Conservation (phyloP, 139 green algal species). For the Zygnema cylindricum region DNA sequence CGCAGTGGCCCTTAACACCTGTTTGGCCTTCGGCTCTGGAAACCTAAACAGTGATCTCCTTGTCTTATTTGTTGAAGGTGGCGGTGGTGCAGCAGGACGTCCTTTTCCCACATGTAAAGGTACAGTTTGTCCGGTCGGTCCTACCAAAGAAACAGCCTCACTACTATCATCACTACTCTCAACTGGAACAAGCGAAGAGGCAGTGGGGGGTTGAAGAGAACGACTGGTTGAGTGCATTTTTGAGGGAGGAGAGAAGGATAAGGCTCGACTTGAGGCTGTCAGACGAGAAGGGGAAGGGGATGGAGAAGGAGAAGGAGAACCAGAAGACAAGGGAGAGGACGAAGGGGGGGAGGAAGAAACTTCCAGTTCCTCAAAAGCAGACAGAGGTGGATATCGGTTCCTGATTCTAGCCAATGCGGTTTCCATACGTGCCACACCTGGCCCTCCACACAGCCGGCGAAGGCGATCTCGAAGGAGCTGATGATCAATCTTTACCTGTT, state of each 20-base stretch:
- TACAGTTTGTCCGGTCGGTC: too few relatives aligned
- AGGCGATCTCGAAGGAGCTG: constrained; percentile 78
- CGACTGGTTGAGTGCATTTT: background rate
- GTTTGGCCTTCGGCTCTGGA: too few relatives aligned
- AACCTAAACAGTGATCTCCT: too few relatives aligned
- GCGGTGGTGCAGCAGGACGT: too few relatives aligned
- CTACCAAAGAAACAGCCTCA: too few relatives aligned
- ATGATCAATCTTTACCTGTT: constrained; percentile 68
- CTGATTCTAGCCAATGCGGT: constrained; percentile 72
- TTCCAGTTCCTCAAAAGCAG: too few relatives aligned
- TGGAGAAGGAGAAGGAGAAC: background rate
- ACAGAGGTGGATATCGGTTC: background rate
- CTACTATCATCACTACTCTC: too few relatives aligned
- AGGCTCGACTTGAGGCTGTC: background rate
- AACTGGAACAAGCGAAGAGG: too few relatives aligned
- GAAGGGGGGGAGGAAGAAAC: background rate
- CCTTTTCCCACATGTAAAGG: too few relatives aligned
- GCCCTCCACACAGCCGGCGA: constrained; percentile 67
- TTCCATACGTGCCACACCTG: constrained; percentile 74
- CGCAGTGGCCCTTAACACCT: too few relatives aligned
- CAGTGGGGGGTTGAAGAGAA: background rate
- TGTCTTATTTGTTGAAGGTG: too few relatives aligned
- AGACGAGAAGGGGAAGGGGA: background rate
- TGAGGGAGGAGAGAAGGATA: background rate
- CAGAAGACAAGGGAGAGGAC: background rate